Conservation (phyloP, 768 basidiomycete genomes). For the Boletus sp. region DNA sequence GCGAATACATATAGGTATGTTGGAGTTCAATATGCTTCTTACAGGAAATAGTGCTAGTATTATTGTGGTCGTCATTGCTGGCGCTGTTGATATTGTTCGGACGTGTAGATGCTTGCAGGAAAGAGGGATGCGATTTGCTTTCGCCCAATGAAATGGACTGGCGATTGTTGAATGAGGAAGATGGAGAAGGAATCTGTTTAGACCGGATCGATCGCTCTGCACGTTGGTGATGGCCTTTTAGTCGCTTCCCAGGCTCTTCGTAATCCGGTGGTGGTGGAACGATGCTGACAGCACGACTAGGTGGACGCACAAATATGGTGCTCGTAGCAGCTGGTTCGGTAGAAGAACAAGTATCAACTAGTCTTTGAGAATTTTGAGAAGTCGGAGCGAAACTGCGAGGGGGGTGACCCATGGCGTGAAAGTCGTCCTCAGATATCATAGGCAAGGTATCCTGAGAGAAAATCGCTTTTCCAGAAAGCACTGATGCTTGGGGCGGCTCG, state of each 20-base stretch:
- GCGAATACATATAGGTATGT: conserved; percentile 26
- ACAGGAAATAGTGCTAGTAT: conserved; percentile 19
- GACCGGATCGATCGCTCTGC: conserved; percentile 2
- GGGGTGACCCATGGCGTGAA: conserved; percentile 28
- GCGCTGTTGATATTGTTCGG: conserved; percentile 24
- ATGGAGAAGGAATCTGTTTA: not conserved
- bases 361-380: conserved; percentile 1
- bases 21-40: conserved; percentile 15
- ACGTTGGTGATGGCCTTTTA: conserved; percentile 12
- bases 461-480: conserved; percentile 2
- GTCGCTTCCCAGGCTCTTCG: conserved; percentile 15
- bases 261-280: conserved; percentile 27
- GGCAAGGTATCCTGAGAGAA: conserved; percentile 22
- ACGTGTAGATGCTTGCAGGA: conserved; percentile 20
- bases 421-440: conserved; percentile 37
- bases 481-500: conserved; percentile 1
- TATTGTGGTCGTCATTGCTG: conserved; percentile 23
- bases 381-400: conserved; percentile 4
- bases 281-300: conserved; percentile 32
- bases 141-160: conserved; percentile 6
- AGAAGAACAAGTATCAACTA: not conserved
- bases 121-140: conserved; percentile 7
- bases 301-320: conserved; percentile 19
- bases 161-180: conserved; percentile 6
- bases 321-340: not conserved